These are phyloP conservation scores for Sporormia fimetaria DNA, from an alignment of 495 filamentous ascomycete species.

Conservation along the genomic window DNA sequence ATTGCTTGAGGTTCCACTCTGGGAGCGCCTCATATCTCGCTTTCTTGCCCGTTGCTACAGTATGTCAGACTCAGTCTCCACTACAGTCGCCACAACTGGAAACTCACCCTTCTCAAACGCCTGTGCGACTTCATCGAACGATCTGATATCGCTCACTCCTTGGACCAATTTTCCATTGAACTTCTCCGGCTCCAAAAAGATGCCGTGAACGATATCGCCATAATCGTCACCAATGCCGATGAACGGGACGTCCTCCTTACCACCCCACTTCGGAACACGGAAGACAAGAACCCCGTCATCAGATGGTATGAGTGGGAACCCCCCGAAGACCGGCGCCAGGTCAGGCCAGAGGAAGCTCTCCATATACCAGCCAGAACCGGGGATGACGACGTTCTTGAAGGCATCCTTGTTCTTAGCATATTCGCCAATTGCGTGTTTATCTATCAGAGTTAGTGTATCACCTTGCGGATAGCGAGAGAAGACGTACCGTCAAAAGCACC, in stretches of 20 bases:
- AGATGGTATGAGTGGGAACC: constrained; percentile 26
- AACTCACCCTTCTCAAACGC: constrained; percentile 14
- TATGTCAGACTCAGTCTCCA: neutral
- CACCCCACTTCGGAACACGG: constrained; percentile 26
- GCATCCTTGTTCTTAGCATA: constrained; percentile 16
- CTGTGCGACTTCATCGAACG: neutral
- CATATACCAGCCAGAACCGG: constrained; percentile 27
- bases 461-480: neutral
- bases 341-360: constrained; percentile 27
- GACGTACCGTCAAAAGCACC: constrained; percentile 27
- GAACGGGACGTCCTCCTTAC: constrained; percentile 28
- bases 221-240: constrained; percentile 29
- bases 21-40: constrained; percentile 8
- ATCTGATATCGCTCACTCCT: constrained; percentile 12
- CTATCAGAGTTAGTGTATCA: constrained; percentile 9
- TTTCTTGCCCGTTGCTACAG: constrained; percentile 11
- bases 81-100: neutral
- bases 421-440: constrained; percentile 26
- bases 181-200: constrained; percentile 28
- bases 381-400: constrained; percentile 24
- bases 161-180: constrained; percentile 12
- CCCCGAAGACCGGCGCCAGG: constrained; percentile 27
- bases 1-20: constrained; percentile 7
- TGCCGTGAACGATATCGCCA: constrained; percentile 32
- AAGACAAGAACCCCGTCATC: constrained; percentile 23